These are phyloP conservation scores for Dothiorella sarmentorum DNA, from an alignment of 2,329 filamentous ascomycete genomes.

Conservation along the genomic window DNA sequence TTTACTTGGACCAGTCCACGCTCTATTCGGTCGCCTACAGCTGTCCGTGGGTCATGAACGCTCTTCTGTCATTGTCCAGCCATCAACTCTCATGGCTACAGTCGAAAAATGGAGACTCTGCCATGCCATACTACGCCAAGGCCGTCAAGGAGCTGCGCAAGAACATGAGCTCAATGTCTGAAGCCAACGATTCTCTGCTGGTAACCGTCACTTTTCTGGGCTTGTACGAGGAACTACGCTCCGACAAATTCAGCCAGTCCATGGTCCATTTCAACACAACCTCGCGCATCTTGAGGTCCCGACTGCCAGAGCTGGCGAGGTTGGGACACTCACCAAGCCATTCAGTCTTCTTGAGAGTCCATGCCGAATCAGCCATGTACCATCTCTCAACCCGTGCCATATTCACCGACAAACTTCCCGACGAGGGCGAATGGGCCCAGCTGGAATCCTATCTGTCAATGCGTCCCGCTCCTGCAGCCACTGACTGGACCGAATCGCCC, in stretches of 20 bases:
- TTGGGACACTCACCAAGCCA: background rate
- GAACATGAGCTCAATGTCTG: background rate
- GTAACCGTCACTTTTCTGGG: background rate
- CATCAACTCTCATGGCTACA: background rate
- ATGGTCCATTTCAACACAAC: constrained; percentile 2
- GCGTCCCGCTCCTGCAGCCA: background rate
- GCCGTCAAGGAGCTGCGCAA: background rate
- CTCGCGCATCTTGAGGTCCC: background rate
- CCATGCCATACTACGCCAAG: constrained; percentile 4
- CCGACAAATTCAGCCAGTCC: background rate
- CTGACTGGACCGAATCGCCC: constrained; percentile 1
- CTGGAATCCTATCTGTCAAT: background rate
- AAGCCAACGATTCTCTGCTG: background rate
- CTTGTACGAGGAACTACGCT: constrained; percentile 4
- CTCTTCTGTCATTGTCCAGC: background rate
- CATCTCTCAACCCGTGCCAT: constrained; percentile 4
- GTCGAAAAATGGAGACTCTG: background rate
- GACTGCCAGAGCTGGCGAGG: background rate
- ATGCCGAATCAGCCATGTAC: constrained; percentile 13
- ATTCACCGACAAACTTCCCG: background rate
- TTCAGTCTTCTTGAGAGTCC: background rate
- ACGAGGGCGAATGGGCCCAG: background rate
- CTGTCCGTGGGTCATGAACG: constrained; percentile 2
- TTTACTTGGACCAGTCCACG: background rate
- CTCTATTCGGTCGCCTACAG: background rate